These are phyloP conservation scores for Kluyveromyces marxianus DNA, from an alignment of 1,139 yeast genomes.

Conservation along the genomic window DNA sequence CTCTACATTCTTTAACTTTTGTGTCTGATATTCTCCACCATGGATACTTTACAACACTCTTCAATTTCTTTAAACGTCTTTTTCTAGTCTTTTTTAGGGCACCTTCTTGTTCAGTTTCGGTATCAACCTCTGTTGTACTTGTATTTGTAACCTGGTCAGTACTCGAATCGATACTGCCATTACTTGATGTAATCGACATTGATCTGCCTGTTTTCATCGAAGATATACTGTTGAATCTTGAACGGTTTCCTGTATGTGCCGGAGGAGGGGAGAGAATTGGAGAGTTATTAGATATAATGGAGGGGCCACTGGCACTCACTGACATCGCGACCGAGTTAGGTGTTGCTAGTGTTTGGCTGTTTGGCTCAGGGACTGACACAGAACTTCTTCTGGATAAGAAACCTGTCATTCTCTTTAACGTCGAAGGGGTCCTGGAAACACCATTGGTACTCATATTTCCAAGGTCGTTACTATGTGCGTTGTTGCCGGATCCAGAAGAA, in stretches of 20 bases:
- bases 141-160: conserved; percentile 3
- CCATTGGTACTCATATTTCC: conserved; percentile 9
- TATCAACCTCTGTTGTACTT: conserved; percentile 3
- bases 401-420: conserved; percentile 15
- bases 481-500: not conserved
- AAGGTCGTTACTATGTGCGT: not conserved
- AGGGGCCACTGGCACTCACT: too few species aligned
- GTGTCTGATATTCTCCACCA: conserved; percentile 89
- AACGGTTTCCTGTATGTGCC: conserved; percentile 9
- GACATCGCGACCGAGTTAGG: not conserved
- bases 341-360: not conserved
- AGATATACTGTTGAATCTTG: conserved; percentile 15
- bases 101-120: conserved; percentile 5
- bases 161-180: conserved; percentile 1
- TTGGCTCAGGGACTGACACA: not conserved
- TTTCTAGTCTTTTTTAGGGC: conserved; percentile 7
- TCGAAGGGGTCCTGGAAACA: conserved; percentile 14
- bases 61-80: conserved; percentile 35
- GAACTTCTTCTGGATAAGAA: conserved; percentile 18
- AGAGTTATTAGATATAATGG: not conserved
- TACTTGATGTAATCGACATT: conserved; percentile 8
- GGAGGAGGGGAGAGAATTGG: not conserved
- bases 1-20: conserved; percentile 54
- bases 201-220: conserved; percentile 8
- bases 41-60: conserved; percentile 49